Percentiles rank a stretch among this genome's conserved stretches.
phyloP scores from a whole-genome alignment of 805 yeast species.

The Yarrowia yakushimensis region DNA sequence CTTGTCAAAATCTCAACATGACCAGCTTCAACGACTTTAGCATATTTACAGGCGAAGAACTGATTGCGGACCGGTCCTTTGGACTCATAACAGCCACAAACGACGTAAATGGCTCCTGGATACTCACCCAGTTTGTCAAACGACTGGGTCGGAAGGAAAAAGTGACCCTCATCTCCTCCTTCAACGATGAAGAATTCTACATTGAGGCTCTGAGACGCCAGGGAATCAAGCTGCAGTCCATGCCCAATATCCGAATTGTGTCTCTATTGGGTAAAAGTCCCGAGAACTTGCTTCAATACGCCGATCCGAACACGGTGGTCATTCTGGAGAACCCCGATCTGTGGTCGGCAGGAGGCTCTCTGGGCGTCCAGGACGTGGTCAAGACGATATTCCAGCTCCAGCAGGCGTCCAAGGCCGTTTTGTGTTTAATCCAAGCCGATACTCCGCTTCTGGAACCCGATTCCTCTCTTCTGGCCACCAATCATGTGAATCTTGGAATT shows the following conservation, averaged over 20 bases:
- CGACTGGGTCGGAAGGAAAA: background rate
- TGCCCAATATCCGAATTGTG: background rate
- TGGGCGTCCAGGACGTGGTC: background rate
- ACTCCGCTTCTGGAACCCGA: background rate
- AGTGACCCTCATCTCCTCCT: background rate
- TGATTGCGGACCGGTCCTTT: background rate
- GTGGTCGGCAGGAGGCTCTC: background rate
- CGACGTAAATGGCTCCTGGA: constrained; percentile 6
- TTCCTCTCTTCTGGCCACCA: background rate
- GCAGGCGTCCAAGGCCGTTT: background rate
- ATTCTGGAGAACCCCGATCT: constrained; percentile 8
- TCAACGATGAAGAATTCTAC: constrained; percentile 12
- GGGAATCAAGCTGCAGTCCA: background rate
- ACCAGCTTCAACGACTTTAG: constrained; percentile 5
- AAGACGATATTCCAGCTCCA: background rate
- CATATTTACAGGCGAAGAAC: background rate
- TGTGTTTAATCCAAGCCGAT: constrained; percentile 4
- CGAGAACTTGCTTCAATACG: background rate
- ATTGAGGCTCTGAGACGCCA: background rate
- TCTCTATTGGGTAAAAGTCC: background rate
- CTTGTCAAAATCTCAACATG: background rate
- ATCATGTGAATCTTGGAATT: background rate
- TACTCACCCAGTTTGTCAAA: background rate
- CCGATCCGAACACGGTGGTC: background rate
- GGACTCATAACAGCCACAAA: background rate